These are phyloP conservation scores for Diplodia scrobiculata DNA, from an alignment of 2,329 filamentous ascomycete species.

Conservation along the genomic window DNA sequence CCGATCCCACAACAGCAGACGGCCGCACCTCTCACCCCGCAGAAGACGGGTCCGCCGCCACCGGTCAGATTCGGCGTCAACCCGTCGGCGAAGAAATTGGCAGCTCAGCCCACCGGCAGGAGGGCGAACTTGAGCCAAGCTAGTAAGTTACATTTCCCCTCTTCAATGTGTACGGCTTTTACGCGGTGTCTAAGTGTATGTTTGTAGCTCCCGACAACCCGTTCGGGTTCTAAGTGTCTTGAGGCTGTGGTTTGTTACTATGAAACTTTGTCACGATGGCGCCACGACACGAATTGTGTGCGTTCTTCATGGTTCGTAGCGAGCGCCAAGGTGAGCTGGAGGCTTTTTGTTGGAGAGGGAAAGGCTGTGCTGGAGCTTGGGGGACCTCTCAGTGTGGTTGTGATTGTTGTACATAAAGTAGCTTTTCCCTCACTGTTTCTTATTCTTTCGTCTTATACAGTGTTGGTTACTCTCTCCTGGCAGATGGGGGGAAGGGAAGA, in stretches of 20 bases:
- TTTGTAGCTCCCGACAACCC: constrained; percentile 68
- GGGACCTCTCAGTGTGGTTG: background rate
- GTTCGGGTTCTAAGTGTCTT: constrained; percentile 62
- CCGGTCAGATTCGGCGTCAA: constrained; percentile 85
- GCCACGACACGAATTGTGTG: background rate
- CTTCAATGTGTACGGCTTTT: background rate
- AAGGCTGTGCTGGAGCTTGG: background rate
- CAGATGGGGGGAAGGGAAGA: background rate
- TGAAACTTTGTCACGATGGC: background rate
- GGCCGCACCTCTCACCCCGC: constrained; percentile 67
- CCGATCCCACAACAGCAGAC: constrained; percentile 62
- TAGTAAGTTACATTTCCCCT: constrained; percentile 67
- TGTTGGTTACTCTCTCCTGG: background rate
- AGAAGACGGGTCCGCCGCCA: constrained; percentile 83
- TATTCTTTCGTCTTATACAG: background rate
- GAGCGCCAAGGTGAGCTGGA: background rate
- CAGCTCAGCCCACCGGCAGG: constrained; percentile 82
- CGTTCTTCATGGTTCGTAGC: background rate
- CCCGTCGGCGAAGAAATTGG: constrained; percentile 71
- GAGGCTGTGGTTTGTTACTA: background rate
- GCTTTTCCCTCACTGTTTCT: background rate
- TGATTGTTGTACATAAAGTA: constrained; percentile 1
- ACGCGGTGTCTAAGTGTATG: background rate
- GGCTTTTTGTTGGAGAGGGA: background rate
- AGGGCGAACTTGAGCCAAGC: constrained; percentile 91